Conservation (phyloP, 2,329 filamentous ascomycete genomes). For the Orbilia quercus region DNA sequence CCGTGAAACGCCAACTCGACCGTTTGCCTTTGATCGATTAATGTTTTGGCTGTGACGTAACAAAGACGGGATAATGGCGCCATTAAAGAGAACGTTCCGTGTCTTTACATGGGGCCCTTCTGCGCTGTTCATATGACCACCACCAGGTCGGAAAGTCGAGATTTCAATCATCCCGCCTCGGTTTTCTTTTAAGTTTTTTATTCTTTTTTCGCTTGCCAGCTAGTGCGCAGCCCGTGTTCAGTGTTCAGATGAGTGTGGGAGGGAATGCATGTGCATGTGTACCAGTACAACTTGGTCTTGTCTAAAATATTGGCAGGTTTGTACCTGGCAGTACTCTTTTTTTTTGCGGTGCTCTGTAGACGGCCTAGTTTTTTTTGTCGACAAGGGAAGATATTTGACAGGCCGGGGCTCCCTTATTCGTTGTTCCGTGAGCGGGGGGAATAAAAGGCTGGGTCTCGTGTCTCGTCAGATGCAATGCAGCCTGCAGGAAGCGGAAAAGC, state of each 20-base stretch:
- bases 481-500: constrained; percentile 22
- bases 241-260: background rate
- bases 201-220: background rate
- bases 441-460: constrained; percentile 12
- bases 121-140: constrained; percentile 19
- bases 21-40: background rate
- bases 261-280: constrained; percentile 13
- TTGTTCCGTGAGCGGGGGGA: constrained; percentile 22
- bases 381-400: constrained; percentile 39
- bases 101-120: constrained; percentile 1
- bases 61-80: constrained; percentile 22
- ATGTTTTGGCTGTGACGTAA: constrained; percentile 7
- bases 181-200: constrained; percentile 6
- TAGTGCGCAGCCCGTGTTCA: background rate
- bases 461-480: constrained; percentile 5
- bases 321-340: constrained; percentile 15
- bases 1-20: background rate
- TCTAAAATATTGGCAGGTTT: background rate
- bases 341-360: too few relatives aligned
- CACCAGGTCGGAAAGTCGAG: constrained; percentile 5
- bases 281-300: constrained; percentile 5
- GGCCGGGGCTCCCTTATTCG: constrained; percentile 39
- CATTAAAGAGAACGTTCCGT: constrained; percentile 12
- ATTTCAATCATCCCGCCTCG: background rate
- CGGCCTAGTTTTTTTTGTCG: constrained; percentile 18